phyloP scores from a whole-genome alignment of 768 basidiomycete species.

The Tulasnella sp. region DNA sequence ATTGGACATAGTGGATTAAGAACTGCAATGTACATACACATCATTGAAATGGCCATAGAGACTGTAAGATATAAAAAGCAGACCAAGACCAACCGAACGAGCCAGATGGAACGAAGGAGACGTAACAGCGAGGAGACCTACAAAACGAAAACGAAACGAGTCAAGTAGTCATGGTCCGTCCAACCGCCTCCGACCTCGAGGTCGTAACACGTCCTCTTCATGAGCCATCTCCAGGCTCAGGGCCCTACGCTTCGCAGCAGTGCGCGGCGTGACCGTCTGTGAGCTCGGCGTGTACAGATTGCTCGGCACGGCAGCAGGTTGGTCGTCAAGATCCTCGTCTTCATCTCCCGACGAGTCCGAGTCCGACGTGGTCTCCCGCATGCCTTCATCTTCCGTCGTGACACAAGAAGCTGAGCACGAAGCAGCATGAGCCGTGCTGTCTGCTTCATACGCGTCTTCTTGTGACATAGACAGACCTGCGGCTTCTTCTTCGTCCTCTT shows the following conservation, averaged over 20 bases:
- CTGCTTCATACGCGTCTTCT: constrained; percentile 30
- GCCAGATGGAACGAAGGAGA: background rate
- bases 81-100: background rate
- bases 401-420: constrained; percentile 25
- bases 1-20: background rate
- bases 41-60: background rate
- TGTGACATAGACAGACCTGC: background rate
- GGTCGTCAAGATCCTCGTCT: constrained; percentile 1
- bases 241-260: constrained; percentile 23
- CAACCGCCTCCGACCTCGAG: constrained; percentile 16
- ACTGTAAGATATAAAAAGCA: constrained; percentile 16
- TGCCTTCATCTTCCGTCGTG: constrained; percentile 25
- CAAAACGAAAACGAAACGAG: background rate
- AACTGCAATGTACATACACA: constrained; percentile 17
- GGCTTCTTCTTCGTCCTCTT: constrained; percentile 14
- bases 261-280: constrained; percentile 24
- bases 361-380: constrained; percentile 20
- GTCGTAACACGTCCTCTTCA: background rate
- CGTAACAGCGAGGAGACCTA: background rate
- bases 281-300: background rate
- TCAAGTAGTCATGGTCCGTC: constrained; percentile 12
- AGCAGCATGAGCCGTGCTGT: constrained; percentile 31
- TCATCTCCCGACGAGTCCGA: constrained; percentile 11
- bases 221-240: background rate
- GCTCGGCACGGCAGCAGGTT: background rate